phyloP scores from a whole-genome alignment of 805 yeast genomes.

The Zygoascus flipseniorum region DNA sequence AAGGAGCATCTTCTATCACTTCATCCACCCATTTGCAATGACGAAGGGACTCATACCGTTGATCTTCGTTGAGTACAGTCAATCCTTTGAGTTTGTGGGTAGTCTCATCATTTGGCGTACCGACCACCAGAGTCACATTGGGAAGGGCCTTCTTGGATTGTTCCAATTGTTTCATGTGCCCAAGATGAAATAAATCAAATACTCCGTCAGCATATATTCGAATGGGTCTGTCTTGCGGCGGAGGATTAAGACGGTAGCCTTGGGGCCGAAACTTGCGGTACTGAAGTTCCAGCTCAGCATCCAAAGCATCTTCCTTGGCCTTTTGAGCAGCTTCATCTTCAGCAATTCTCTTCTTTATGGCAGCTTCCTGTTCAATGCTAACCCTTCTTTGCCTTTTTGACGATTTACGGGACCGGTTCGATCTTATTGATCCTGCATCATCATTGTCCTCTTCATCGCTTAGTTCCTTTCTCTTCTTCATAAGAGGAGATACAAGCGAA shows the following conservation, averaged over 20 bases:
- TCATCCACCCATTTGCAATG: slow-evolving; percentile 99
- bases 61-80: slow-evolving; percentile 82
- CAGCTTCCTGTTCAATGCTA: neutral
- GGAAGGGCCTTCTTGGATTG: slow-evolving; percentile 91
- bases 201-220: slow-evolving; percentile 98
- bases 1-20: slow-evolving; percentile 89
- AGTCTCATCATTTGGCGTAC: slow-evolving; percentile 82
- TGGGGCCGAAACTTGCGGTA: slow-evolving; percentile 69
- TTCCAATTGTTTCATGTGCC: slow-evolving; percentile 96
- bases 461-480: slow-evolving; percentile 5
- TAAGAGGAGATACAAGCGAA: neutral
- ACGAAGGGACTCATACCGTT: slow-evolving; percentile 79
- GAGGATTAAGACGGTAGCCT: slow-evolving; percentile 71
- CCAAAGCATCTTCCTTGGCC: slow-evolving; percentile 50
- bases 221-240: slow-evolving; percentile 78
- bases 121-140: slow-evolving; percentile 78
- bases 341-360: neutral
- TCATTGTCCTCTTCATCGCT: slow-evolving; percentile 15
- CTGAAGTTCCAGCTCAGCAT: slow-evolving; percentile 57
- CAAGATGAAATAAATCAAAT: slow-evolving; percentile 90
- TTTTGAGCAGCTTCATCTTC: slow-evolving; percentile 10
- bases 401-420: neutral
- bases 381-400: neutral
- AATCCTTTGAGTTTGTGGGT: slow-evolving; percentile 91
- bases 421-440: slow-evolving; percentile 9